Conservation (phyloP, 83 land plant species). For the Picea abies region DNA sequence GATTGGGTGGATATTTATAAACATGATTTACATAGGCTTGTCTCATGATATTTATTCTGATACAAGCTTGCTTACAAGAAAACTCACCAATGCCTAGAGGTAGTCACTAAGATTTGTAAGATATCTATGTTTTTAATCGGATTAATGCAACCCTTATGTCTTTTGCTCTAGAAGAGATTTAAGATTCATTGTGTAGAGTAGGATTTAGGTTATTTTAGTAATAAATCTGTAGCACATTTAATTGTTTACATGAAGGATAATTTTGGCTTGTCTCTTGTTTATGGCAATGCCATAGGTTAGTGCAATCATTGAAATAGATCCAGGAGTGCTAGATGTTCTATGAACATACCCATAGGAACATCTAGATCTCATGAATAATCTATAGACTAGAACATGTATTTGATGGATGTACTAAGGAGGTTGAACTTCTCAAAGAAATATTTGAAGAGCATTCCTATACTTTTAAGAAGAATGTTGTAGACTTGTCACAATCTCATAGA, state of each 20-base stretch:
- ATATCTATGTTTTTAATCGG: not conserved
- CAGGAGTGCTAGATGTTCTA: slow-evolving; percentile 92
- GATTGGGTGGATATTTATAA: not conserved
- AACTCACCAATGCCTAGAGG: slow-evolving; percentile 89
- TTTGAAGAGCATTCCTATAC: too few species aligned
- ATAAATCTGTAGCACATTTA: not conserved
- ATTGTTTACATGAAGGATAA: not conserved
- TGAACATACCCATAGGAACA: too few species aligned
- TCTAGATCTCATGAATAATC: too few species aligned
- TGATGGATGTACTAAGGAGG: too few species aligned
- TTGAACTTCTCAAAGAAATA: too few species aligned
- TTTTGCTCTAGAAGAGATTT: not conserved
- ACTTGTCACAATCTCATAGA: too few species aligned
- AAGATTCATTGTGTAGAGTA: not conserved
- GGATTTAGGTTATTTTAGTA: not conserved
- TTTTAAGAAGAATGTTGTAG: too few species aligned
- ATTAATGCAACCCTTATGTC: not conserved
- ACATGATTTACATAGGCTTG: not conserved
- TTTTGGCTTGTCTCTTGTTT: not conserved
- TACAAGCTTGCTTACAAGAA: too few species aligned
- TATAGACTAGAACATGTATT: too few species aligned
- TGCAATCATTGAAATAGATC: slow-evolving; percentile 96
- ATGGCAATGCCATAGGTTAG: slow-evolving; percentile 67
- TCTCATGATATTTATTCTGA: slow-evolving; percentile 4
- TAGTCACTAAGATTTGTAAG: slow-evolving; percentile 95